Evolutionary conservation across 148 eudicot species (phyloP).

Genomic region (Camellia sinensis): DNA sequence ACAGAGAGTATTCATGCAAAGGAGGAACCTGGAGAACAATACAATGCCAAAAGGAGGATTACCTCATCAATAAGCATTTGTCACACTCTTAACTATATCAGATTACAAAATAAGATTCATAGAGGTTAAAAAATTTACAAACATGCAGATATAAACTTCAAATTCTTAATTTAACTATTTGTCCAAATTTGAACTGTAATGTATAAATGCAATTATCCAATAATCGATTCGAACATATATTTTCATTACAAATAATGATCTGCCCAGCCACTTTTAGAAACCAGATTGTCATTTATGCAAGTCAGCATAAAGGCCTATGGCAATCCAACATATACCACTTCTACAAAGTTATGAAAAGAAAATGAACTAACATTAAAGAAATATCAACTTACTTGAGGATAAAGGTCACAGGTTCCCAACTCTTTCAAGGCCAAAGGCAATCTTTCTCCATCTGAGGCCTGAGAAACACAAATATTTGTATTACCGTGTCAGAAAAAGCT

Average conservation of each 20-base stretch:
- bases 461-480: slow-evolving; percentile 9
- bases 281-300: background rate
- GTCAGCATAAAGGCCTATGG: background rate
- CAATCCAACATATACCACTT: background rate
- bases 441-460: slow-evolving; percentile 96
- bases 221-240: background rate
- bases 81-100: no score
- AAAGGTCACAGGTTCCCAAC: slow-evolving; percentile 92
- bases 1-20: no score
- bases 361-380: background rate
- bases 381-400: slow-evolving; percentile 68
- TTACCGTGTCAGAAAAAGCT: background rate
- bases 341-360: background rate
- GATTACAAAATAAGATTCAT: no score
- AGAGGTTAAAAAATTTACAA: no score
- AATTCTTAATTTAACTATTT: no score
- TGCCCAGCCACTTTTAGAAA: background rate
- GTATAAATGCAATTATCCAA: background rate
- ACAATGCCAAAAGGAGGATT: no score
- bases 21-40: no score
- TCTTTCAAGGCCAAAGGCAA: slow-evolving; percentile 88
- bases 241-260: background rate
- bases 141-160: no score
- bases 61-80: no score
- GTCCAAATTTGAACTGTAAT: no score